Evolutionary conservation across 805 yeast genomes (phyloP), one percentile per base, ranked within the genome.

Genomic region (Starmera amethionina): DNA sequence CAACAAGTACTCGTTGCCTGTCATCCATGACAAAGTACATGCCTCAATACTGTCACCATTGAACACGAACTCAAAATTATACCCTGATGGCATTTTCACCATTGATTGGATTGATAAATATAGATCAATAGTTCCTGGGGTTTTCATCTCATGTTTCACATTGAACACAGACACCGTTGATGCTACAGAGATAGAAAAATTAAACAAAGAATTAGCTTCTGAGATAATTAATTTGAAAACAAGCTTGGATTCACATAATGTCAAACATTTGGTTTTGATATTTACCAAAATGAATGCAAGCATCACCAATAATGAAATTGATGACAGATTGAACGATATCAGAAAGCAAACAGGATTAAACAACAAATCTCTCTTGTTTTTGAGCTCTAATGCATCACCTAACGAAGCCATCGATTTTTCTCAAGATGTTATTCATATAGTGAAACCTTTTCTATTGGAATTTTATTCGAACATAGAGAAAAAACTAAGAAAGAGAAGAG

Each of bases 91-190:
- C 0, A 46, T 75, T 1, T 49, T 75, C 28, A 62, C 71, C 2
- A 46, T 52, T 1, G 59, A 70, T 22, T 79, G 85, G 86, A 43
- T 77, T 12, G 63, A 65, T 30, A 77, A 75, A 49, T 74, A 77
- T 48, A 58, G 60, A 25, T 59, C 64, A n/a, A 41, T 59, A 4
- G 34, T 63, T n/a, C 84, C 85, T 0, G 47, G 70, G 1, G 67
- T 71, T 0, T 65, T 68, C 34, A 56, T 78, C 2, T 52, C 70
- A 2, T 64, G 75, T 31, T 66, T 67, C 47, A 67, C 68, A 37
- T 44, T 73, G 12, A 55, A 51, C 15, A 58, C 58, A 10, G 67
- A 63, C 16, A 48, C 52, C 4, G 44, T 50, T 1, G 59, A 57
- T 22, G 40, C 33, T 2, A 43, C 47, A 13, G 54, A 49, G 13